A percentile compares a stretch with the other conserved stretches of the same genome.
These are phyloP conservation scores for Heliamphora pulchella DNA, from an alignment of 179 eudicot genomes.

Conservation along the genomic window DNA sequence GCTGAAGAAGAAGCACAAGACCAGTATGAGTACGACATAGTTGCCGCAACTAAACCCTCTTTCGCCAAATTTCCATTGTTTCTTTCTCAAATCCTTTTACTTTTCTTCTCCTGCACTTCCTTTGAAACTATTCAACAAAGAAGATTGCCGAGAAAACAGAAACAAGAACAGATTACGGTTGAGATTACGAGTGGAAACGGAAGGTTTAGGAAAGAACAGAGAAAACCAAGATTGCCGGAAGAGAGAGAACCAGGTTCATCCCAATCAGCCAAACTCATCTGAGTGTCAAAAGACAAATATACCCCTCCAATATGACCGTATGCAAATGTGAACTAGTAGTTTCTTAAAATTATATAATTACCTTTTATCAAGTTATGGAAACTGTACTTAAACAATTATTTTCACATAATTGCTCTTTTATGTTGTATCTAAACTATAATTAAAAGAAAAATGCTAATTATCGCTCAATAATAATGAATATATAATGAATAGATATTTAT, in stretches of 20 bases:
- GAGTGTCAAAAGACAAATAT: not conserved
- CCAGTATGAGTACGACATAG: not conserved
- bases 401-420: too few relatives aligned
- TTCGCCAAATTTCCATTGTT: not conserved
- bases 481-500: too few relatives aligned
- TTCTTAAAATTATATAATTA: too few relatives aligned
- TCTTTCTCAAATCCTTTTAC: not conserved
- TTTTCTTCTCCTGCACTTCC: not conserved
- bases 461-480: too few relatives aligned
- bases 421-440: too few relatives aligned
- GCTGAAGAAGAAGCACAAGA: constrained; percentile 1
- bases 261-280: not conserved
- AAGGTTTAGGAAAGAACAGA: not conserved
- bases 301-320: not conserved
- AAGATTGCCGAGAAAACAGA: not conserved
- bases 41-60: not conserved
- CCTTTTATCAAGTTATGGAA: too few relatives aligned
- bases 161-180: too few relatives aligned
- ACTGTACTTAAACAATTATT: too few relatives aligned
- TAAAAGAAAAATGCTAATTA: too few relatives aligned
- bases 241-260: not conserved
- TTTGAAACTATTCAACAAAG: not conserved
- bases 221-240: not conserved
- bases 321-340: not conserved
- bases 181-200: not conserved